Percentiles rank a stretch among this genome's conserved stretches.
phyloP scores from a whole-genome alignment of 441 rosid species.

The Rhodomyrtus psidioides region DNA sequence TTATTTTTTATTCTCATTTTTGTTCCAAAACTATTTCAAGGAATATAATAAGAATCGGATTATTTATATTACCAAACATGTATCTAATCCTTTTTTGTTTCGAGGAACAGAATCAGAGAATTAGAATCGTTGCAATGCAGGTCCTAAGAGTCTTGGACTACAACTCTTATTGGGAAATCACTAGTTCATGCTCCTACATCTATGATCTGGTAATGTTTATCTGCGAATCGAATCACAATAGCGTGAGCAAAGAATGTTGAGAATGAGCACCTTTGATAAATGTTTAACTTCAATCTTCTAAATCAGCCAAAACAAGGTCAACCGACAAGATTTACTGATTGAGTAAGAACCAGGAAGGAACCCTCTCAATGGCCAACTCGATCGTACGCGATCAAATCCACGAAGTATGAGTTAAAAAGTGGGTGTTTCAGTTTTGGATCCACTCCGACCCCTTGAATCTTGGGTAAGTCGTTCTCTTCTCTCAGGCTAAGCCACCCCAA shows the following conservation, averaged over 20 bases:
- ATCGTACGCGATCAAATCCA: not conserved
- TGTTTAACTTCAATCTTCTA: not conserved
- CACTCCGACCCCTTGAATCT: not conserved
- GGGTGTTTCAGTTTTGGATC: not conserved
- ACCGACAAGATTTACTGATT: not conserved
- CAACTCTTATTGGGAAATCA: not conserved
- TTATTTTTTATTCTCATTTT: no score
- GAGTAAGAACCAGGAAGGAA: not conserved
- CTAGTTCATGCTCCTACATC: not conserved
- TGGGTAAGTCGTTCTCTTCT: not conserved
- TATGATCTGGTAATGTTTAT: not conserved
- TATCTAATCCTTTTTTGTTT: no score
- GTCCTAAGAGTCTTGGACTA: not conserved
- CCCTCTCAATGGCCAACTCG: no score
- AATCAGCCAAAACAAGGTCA: not conserved
- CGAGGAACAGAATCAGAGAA: no score
- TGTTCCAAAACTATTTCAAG: no score
- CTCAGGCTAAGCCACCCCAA: not conserved
- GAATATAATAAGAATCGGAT: no score
- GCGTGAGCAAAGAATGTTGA: not conserved
- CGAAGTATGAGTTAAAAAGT: not conserved
- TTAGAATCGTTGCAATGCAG: no score
- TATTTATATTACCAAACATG: no score
- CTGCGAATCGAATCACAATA: accelerated
- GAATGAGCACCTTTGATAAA: not conserved